Conservation (phyloP, 768 basidiomycete species). For the Gloeopeniophorella convolvens region DNA sequence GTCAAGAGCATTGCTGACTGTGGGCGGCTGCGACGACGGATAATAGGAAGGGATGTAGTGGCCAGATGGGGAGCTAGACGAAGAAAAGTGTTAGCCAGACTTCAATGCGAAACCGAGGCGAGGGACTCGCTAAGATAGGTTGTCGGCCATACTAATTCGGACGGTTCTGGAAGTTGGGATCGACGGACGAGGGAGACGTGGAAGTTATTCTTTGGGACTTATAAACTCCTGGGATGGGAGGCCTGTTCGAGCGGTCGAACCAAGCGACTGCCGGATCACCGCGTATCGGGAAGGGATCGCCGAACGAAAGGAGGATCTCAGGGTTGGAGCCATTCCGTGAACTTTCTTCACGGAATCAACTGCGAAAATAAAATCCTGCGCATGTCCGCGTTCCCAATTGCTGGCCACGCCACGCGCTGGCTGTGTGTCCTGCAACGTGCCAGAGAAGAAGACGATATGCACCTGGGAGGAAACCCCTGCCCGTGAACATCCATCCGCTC, state of each 20-base stretch:
- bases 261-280: slow-evolving; percentile 31
- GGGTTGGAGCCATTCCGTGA: slow-evolving; percentile 18
- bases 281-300: slow-evolving; percentile 29
- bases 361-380: slow-evolving; percentile 13
- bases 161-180: slow-evolving; percentile 24
- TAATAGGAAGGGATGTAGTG: slow-evolving; percentile 28
- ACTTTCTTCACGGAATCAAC: slow-evolving; percentile 19
- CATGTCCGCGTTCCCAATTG: slow-evolving; percentile 8
- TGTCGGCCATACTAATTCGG: slow-evolving; percentile 29
- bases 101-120: background rate
- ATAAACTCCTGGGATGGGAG: slow-evolving; percentile 21
- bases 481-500: background rate
- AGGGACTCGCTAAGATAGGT: slow-evolving; percentile 29
- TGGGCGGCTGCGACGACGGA: slow-evolving; percentile 26
- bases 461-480: background rate
- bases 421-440: slow-evolving; percentile 15
- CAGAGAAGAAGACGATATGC: background rate
- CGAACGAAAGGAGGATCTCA: slow-evolving; percentile 26
- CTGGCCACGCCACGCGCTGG: slow-evolving; percentile 16
- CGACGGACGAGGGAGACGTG: slow-evolving; percentile 23
- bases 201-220: slow-evolving; percentile 26
- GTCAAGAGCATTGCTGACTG: slow-evolving; percentile 35
- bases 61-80: slow-evolving; percentile 23
- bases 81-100: slow-evolving; percentile 9
- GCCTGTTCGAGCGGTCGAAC: slow-evolving; percentile 23